Conservation (phyloP, 106 monocot genomes). For the Dioscorea alata region DNA sequence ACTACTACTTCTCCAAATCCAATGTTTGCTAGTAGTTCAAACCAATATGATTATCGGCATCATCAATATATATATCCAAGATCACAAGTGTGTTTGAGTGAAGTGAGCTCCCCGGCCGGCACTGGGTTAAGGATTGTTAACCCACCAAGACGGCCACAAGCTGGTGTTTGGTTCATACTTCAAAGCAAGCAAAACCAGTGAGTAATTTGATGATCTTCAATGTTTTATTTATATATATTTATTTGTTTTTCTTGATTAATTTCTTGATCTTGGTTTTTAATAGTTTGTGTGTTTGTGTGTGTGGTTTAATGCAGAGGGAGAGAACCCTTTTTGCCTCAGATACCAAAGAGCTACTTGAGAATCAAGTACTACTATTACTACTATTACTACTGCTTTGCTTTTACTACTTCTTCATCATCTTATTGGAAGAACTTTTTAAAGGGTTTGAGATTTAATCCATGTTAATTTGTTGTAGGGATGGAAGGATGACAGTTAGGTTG, state of each 20-base stretch:
- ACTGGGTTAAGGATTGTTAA: constrained; percentile 3
- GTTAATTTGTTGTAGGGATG: constrained; percentile 28
- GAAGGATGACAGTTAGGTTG: constrained; percentile 66
- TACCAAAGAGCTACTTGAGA: constrained; percentile 22
- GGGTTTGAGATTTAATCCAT: not conserved
- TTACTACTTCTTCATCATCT: too few relatives aligned
- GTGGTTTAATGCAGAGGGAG: constrained; percentile 3
- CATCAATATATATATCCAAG: too few relatives aligned
- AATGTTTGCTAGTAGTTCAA: too few relatives aligned
- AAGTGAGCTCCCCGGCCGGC: too few relatives aligned
- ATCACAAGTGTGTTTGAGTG: too few relatives aligned
- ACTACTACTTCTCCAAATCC: too few relatives aligned
- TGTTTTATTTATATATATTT: too few relatives aligned
- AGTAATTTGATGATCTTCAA: too few relatives aligned
- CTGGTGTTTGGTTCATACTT: constrained; percentile 18
- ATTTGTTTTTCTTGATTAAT: not conserved
- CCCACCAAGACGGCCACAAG: constrained; percentile 1
- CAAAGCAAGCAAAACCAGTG: constrained; percentile 15
- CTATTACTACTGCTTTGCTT: not conserved
- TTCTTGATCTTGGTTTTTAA: not conserved
- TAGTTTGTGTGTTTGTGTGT: not conserved
- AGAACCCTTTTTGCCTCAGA: constrained; percentile 20
- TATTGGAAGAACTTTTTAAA: not conserved
- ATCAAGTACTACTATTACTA: constrained; percentile 10
- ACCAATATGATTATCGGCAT: too few relatives aligned